These are phyloP conservation scores for Paramecium octaurelia DNA, from an alignment of 73 alveolate species.

Conservation along the genomic window DNA sequence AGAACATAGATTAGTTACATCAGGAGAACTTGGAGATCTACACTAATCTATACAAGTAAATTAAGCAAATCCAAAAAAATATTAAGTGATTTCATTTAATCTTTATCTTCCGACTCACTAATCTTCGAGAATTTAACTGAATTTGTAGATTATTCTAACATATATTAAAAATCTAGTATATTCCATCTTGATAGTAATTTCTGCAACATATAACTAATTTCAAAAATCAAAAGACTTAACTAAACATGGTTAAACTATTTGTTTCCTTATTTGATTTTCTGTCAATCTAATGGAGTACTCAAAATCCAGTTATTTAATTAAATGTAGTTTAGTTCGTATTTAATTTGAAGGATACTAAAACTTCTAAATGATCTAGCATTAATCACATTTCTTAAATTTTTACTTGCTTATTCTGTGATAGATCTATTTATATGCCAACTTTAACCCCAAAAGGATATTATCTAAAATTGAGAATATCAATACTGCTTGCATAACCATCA, in stretches of 20 bases:
- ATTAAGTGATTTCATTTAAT: slow-evolving; percentile 2
- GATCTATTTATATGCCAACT: not conserved
- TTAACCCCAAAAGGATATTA: not conserved
- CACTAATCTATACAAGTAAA: not conserved
- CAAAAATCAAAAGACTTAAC: not conserved
- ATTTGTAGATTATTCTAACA: not conserved
- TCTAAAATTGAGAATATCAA: not conserved
- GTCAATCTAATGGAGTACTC: not conserved
- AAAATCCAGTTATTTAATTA: not conserved
- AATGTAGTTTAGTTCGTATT: not conserved
- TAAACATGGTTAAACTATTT: not conserved
- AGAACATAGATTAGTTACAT: not conserved
- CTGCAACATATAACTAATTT: not conserved
- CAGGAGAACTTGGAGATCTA: not conserved
- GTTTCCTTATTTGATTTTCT: not conserved
- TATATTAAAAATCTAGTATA: not conserved
- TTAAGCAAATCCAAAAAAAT: not conserved
- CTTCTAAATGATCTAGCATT: not conserved
- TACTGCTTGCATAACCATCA: not conserved
- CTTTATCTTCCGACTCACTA: not conserved
- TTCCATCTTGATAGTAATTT: not conserved
- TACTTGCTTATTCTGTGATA: not conserved
- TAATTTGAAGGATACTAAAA: not conserved
- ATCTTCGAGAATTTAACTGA: not conserved
- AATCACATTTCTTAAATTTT: not conserved